Base-by-base conservation (phyloP, 2,329 filamentous ascomycete genomes). In the Monosporascus sp. region DNA sequence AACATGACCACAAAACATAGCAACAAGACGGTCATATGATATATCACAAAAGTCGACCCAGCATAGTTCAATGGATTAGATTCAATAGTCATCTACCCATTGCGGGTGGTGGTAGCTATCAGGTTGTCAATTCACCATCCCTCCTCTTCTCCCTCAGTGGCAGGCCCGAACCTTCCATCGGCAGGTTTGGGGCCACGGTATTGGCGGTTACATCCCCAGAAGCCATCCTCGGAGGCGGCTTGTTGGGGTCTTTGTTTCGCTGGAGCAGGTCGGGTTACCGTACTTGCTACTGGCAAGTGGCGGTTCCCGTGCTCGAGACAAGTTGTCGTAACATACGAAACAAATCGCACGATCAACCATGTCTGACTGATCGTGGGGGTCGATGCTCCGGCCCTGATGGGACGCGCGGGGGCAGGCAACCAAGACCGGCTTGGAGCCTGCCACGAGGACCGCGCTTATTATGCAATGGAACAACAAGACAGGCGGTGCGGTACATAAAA, bases 341-440 rank as follows among this genome's bases (percentile, higher is more conserved):
- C 63, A 39, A 55, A 64, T 59, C 62, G 50, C 64, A 65, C 64
- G 61, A 57, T 47, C 53, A 31, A 14, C 48, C 50, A 59, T 51
- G 45, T 43, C 49, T 51, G 37, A 55, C 57, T 62, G 53, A 59
- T 68, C 68, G 67, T 70, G 72, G 74, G 72, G 76, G 75, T 64
- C 75, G 77, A 71, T 79, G 77, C 74, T 80, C 79, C 77, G 77
- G 76, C 77, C 77, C 75, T 73, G 68, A 70, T 69, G 72, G 57
- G 57, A 62, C 60, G 63, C 61, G 57, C 59, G 54, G 60, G 63
- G 65, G 57, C 60, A 60, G 52, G 57, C 53, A 52, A 54, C 64
- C 71, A 72, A 74, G 72, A 69, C 76, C 76, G 70, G 76, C 76
- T 77, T 73, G 73, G 66, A 53, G 53, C 45, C 51, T 53, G 51